Evolutionary conservation across 2,329 filamentous ascomycete genomes (phyloP).

Genomic region (Scedosporium dehoogii): DNA sequence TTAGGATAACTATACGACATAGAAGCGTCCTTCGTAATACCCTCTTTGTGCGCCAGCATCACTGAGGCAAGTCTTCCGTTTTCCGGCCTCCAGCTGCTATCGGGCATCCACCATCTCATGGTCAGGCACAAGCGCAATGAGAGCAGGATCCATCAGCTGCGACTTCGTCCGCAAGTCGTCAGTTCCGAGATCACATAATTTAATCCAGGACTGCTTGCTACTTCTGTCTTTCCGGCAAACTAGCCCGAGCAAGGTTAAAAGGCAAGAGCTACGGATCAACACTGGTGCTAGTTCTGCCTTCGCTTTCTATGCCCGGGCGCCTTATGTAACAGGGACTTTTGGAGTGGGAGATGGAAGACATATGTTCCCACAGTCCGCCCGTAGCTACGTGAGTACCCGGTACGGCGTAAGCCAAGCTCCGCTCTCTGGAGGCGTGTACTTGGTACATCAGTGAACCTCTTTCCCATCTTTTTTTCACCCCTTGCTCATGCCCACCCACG

Average conservation of each 20-base stretch:
- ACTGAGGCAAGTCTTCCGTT: too few relatives aligned
- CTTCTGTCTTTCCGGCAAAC: background rate
- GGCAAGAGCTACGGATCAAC: background rate
- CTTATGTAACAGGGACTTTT: background rate
- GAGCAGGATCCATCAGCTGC: too few relatives aligned
- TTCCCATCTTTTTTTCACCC: background rate
- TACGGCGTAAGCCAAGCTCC: background rate
- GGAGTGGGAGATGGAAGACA: background rate
- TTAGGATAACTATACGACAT: too few relatives aligned
- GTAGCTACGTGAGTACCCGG: background rate
- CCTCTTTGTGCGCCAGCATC: too few relatives aligned
- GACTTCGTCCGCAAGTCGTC: too few relatives aligned
- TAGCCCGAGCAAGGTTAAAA: background rate
- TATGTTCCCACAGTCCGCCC: background rate
- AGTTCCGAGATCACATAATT: too few relatives aligned
- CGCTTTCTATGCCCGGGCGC: background rate
- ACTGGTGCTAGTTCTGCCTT: background rate
- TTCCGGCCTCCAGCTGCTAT: too few relatives aligned
- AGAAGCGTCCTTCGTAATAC: too few relatives aligned
- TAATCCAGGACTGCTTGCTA: too few relatives aligned
- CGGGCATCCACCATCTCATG: too few relatives aligned
- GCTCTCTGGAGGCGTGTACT: background rate
- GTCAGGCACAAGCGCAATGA: too few relatives aligned
- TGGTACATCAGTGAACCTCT: background rate
- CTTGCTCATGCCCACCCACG: background rate